phyloP scores from a whole-genome alignment of 225 moss, liverwort and hornwort genomes.

The Bryoerythrophyllum caledonicum region DNA sequence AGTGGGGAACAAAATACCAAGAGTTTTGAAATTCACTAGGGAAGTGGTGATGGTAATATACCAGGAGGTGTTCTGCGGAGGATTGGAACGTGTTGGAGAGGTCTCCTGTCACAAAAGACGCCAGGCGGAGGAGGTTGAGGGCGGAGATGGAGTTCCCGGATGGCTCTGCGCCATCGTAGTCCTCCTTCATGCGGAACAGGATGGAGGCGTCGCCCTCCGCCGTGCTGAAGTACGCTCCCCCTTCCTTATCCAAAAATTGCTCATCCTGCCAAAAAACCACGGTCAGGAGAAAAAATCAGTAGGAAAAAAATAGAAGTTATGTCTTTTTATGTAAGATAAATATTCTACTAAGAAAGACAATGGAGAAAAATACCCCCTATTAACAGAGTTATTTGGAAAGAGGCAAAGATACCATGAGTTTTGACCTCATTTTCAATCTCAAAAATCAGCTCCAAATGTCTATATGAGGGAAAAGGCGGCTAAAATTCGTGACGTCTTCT shows the following conservation, averaged over 20 bases:
- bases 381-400: too few relatives aligned
- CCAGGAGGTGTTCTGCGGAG: slow-evolving; percentile 85
- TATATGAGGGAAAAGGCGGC: too few relatives aligned
- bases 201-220: slow-evolving; percentile 83
- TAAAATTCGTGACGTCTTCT: too few relatives aligned
- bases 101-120: slow-evolving; percentile 57
- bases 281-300: too few relatives aligned
- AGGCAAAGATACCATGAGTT: background rate
- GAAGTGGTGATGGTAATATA: slow-evolving; percentile 37
- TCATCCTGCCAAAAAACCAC: slow-evolving; percentile 44
- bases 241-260: slow-evolving; percentile 77
- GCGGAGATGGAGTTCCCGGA: slow-evolving; percentile 96
- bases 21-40: too few relatives aligned
- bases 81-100: slow-evolving; percentile 60
- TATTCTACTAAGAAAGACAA: too few relatives aligned
- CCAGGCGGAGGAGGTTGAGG: slow-evolving; percentile 76
- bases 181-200: slow-evolving; percentile 91
- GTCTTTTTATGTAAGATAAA: too few relatives aligned
- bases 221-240: slow-evolving; percentile 91
- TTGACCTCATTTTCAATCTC: too few relatives aligned
- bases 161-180: slow-evolving; percentile 98
- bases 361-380: too few relatives aligned
- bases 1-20: too few relatives aligned
- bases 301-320: background rate
- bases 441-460: too few relatives aligned